phyloP scores from a whole-genome alignment of 495 filamentous ascomycete species.

The Sordaria brevicollis region DNA sequence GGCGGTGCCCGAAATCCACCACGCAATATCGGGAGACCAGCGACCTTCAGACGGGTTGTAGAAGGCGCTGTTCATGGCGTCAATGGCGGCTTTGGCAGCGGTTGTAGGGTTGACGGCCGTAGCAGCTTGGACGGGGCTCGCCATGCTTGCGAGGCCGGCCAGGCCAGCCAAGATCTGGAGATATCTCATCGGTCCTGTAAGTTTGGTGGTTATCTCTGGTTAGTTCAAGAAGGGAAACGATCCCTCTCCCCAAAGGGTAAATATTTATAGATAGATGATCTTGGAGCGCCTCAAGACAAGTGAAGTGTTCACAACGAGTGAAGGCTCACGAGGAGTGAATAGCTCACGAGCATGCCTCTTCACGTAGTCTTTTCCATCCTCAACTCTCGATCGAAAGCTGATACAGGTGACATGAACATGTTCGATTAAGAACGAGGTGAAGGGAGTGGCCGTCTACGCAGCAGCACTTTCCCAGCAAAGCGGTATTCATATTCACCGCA shows the following conservation, averaged over 20 bases:
- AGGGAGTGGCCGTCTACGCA: not conserved
- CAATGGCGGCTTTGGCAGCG: conserved; percentile 20
- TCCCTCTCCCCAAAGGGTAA: not conserved
- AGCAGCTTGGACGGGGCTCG: not conserved
- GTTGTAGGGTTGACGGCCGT: conserved; percentile 2
- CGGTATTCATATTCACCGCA: not conserved
- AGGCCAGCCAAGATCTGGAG: not conserved
- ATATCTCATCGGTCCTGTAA: not conserved
- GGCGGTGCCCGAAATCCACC: conserved; percentile 36
- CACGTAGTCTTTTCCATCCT: not conserved
- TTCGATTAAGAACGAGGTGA: not conserved
- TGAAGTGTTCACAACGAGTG: not conserved
- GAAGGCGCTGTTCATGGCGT: conserved; percentile 27
- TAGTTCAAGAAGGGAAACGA: not conserved
- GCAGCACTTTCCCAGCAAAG: not conserved
- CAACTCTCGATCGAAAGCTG: not conserved
- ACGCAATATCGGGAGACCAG: conserved; percentile 23
- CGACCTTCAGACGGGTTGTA: conserved; percentile 24
- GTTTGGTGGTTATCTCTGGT: not conserved
- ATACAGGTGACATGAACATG: not conserved
- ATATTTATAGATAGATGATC: not conserved
- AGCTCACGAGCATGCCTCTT: not conserved
- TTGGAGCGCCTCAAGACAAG: not conserved
- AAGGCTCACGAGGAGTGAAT: not conserved
- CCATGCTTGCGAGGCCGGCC: not conserved